phyloP scores from a whole-genome alignment of 2,329 filamentous ascomycete species.

The Xylariaceae sp. region DNA sequence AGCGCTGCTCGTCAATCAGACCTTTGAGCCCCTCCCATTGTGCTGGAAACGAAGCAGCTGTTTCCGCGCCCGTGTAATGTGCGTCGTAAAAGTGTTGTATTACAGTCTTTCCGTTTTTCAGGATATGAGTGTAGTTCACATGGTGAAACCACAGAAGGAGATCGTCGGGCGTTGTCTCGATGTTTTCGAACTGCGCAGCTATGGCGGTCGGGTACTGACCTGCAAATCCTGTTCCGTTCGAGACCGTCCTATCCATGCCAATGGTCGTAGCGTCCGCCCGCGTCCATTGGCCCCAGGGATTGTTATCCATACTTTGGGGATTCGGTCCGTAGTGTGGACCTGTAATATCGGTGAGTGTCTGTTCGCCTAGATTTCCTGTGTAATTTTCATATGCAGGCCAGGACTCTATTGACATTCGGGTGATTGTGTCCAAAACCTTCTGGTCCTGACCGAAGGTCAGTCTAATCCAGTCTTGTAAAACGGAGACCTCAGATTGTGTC shows the following conservation, averaged over 20 bases:
- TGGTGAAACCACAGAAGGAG: slow-evolving; percentile 74
- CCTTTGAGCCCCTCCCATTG: slow-evolving; percentile 55
- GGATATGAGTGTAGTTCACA: slow-evolving; percentile 61
- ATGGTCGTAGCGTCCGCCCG: slow-evolving; percentile 58
- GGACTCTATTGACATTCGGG: slow-evolving; percentile 62
- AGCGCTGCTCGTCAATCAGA: slow-evolving; percentile 59
- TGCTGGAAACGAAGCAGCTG: slow-evolving; percentile 55
- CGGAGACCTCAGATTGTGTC: slow-evolving; percentile 40
- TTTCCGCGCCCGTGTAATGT: slow-evolving; percentile 53
- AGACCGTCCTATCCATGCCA: slow-evolving; percentile 70
- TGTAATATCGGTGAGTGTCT: slow-evolving; percentile 67
- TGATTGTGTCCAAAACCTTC: slow-evolving; percentile 57
- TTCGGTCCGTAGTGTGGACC: slow-evolving; percentile 67
- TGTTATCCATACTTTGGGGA: slow-evolving; percentile 63
- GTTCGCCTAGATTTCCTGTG: slow-evolving; percentile 66
- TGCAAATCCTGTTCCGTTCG: slow-evolving; percentile 63
- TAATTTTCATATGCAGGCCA: slow-evolving; percentile 73
- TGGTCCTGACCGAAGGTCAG: slow-evolving; percentile 61
- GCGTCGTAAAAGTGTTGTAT: slow-evolving; percentile 55
- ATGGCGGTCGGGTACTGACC: slow-evolving; percentile 65
- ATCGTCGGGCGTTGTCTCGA: slow-evolving; percentile 64
- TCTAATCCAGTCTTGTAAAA: slow-evolving; percentile 65
- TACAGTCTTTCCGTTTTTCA: slow-evolving; percentile 65
- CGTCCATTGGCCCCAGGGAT: slow-evolving; percentile 72
- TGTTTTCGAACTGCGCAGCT: slow-evolving; percentile 55